These are phyloP conservation scores for Hypoxylon lienhwacheense DNA, from an alignment of 495 filamentous ascomycete genomes.

Conservation along the genomic window DNA sequence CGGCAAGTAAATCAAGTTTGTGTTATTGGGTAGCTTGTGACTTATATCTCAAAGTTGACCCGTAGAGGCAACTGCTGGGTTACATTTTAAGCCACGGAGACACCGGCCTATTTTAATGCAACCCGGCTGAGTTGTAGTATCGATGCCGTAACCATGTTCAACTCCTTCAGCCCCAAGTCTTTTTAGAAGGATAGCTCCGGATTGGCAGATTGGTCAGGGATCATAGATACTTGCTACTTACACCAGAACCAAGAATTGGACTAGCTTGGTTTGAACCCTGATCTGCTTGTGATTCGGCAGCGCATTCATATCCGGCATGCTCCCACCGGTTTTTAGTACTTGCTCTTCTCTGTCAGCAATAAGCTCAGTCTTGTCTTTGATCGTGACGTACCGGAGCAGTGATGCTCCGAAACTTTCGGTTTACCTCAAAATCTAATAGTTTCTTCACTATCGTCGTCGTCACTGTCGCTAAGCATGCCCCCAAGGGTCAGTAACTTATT, in stretches of 20 bases:
- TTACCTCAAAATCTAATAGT: slow-evolving; percentile 1
- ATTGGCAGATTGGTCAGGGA: slow-evolving; percentile 22
- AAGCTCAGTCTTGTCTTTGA: slow-evolving; percentile 15
- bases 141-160: slow-evolving; percentile 6
- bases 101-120: slow-evolving; percentile 25
- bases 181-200: slow-evolving; percentile 1
- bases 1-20: no score
- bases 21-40: no score
- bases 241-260: slow-evolving; percentile 5
- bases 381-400: slow-evolving; percentile 9
- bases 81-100: slow-evolving; percentile 21
- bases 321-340: slow-evolving; percentile 7
- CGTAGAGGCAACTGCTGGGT: slow-evolving; percentile 15
- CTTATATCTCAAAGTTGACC: no score
- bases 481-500: slow-evolving; percentile 26
- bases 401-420: not conserved
- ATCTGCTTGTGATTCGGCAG: slow-evolving; percentile 22
- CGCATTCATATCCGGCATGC: slow-evolving; percentile 20
- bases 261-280: slow-evolving; percentile 12
- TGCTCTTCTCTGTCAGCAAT: slow-evolving; percentile 10
- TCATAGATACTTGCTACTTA: slow-evolving; percentile 16
- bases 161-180: slow-evolving; percentile 3
- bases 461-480: slow-evolving; percentile 13
- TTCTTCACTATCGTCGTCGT: not conserved
- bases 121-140: slow-evolving; percentile 16